A percentile compares a stretch with the other conserved stretches of the same genome.
Evolutionary conservation across 2,329 filamentous ascomycete genomes (phyloP).

Genomic region (Massarina eburnea): DNA sequence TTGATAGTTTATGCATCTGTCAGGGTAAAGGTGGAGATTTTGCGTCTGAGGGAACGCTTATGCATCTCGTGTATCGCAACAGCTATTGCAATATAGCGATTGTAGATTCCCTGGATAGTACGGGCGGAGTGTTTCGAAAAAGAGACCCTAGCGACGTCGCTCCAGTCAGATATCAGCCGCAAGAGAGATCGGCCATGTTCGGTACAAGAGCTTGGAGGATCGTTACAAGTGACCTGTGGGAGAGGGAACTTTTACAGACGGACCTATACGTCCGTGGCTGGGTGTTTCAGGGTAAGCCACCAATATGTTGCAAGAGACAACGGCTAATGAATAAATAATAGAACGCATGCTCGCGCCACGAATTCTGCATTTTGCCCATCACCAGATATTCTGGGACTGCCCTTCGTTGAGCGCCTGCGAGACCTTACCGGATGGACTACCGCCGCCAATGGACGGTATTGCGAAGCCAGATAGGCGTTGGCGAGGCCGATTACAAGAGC

Average conservation of each 20-base stretch:
- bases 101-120: slow-evolving; percentile 21
- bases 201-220: slow-evolving; percentile 18
- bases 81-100: slow-evolving; percentile 32
- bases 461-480: slow-evolving; percentile 26
- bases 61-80: slow-evolving; percentile 34
- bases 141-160: slow-evolving; percentile 17
- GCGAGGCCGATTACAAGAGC: slow-evolving; percentile 24
- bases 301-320: not conserved
- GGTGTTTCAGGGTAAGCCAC: slow-evolving; percentile 32
- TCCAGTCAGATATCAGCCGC: slow-evolving; percentile 13
- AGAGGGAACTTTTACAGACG: slow-evolving; percentile 16
- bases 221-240: slow-evolving; percentile 22
- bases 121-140: slow-evolving; percentile 21
- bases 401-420: slow-evolving; percentile 25
- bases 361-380: slow-evolving; percentile 24
- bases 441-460: slow-evolving; percentile 16
- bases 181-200: slow-evolving; percentile 12
- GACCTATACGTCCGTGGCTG: slow-evolving; percentile 24
- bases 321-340: slow-evolving; percentile 5
- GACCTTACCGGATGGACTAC: slow-evolving; percentile 22
- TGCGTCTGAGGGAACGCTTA: slow-evolving; percentile 16
- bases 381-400: slow-evolving; percentile 35
- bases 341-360: slow-evolving; percentile 32
- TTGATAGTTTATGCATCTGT: slow-evolving; percentile 25
- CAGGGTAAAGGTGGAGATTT: slow-evolving; percentile 22